These are phyloP conservation scores for Mycena olivaceomarginata DNA, from an alignment of 768 basidiomycete species.

Conservation along the genomic window DNA sequence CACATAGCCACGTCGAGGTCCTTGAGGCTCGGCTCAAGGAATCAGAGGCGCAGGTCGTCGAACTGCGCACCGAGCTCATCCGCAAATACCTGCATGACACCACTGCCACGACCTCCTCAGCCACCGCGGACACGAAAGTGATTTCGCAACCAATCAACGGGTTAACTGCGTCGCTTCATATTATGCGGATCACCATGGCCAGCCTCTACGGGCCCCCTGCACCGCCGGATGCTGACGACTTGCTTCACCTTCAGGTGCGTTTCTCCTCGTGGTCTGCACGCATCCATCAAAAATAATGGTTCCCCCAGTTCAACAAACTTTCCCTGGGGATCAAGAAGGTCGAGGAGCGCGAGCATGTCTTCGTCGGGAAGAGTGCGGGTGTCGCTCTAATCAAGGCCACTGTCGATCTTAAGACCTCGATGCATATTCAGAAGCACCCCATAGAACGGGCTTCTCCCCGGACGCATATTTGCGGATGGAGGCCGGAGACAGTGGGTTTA, in stretches of 20 bases:
- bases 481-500: not conserved
- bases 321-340: not conserved
- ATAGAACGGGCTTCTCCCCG: not conserved
- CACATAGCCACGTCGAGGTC: conserved; percentile 8
- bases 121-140: too few species aligned
- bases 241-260: too few species aligned
- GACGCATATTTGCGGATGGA: conserved; percentile 9
- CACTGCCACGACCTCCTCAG: too few species aligned
- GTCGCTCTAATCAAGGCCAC: conserved; percentile 11
- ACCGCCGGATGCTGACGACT: too few species aligned
- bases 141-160: too few species aligned
- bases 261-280: too few species aligned
- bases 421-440: too few species aligned
- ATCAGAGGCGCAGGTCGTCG: conserved; percentile 13
- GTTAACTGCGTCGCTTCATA: too few species aligned
- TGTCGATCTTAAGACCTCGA: not conserved
- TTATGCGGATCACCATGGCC: too few species aligned
- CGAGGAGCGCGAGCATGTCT: not conserved
- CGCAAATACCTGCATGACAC: not conserved
- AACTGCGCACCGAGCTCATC: not conserved
- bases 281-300: not conserved
- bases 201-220: too few species aligned
- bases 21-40: conserved; percentile 18
- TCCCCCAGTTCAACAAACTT: not conserved
- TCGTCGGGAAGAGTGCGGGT: conserved; percentile 21